A percentile compares a stretch with the other conserved stretches of the same genome.
phyloP scores from a whole-genome alignment of 2,329 filamentous ascomycete species.

The Neopestalotiopsis clavispora region DNA sequence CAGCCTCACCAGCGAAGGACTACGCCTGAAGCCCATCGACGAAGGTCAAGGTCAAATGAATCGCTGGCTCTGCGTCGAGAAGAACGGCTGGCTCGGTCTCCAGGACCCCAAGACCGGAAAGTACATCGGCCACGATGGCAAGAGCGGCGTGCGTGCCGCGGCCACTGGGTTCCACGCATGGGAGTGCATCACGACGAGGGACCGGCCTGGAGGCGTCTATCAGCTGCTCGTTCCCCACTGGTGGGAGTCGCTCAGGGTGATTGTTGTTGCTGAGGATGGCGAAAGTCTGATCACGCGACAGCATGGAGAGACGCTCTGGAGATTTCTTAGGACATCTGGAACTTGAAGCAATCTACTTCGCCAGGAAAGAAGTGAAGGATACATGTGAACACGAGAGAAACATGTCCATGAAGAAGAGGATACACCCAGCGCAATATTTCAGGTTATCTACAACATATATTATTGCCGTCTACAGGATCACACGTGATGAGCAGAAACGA shows the following conservation, averaged over 20 bases:
- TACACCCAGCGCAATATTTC: too few relatives aligned
- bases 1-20: not conserved
- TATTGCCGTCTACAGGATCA: too few relatives aligned
- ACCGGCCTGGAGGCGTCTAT: constrained; percentile 14
- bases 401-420: not conserved
- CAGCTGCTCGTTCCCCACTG: constrained; percentile 15
- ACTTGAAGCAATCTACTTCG: not conserved
- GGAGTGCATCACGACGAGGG: constrained; percentile 17
- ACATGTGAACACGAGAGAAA: not conserved
- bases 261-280: constrained; percentile 12
- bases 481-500: too few relatives aligned
- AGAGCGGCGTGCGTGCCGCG: not conserved
- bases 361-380: too few relatives aligned
- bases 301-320: constrained; percentile 8
- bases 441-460: too few relatives aligned
- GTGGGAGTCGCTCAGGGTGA: constrained; percentile 9
- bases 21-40: not conserved
- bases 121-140: constrained; percentile 14
- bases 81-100: constrained; percentile 1
- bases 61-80: constrained; percentile 9
- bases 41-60: not conserved
- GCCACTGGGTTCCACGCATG: not conserved
- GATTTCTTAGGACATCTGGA: constrained; percentile 10
- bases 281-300: constrained; percentile 11
- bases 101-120: constrained; percentile 9